phyloP scores from a whole-genome alignment of 257 asterid species.

The Penstemon newberryi region DNA sequence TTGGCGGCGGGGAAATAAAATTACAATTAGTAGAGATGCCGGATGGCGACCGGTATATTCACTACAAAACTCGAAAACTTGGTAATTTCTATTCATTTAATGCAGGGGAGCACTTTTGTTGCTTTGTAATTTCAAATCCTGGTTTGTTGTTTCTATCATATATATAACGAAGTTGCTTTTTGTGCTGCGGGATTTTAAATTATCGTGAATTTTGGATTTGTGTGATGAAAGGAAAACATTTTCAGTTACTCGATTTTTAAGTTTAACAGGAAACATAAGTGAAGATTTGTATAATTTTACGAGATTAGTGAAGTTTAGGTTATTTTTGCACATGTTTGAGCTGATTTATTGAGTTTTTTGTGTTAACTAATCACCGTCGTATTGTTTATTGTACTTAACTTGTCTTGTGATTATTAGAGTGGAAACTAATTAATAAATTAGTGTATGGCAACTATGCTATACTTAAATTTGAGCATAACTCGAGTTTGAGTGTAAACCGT shows the following conservation, averaged over 20 bases:
- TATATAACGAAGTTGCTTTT: not conserved
- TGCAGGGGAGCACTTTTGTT: not conserved
- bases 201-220: not conserved
- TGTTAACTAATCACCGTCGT: too few relatives aligned
- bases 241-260: not conserved
- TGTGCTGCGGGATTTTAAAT: not conserved
- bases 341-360: too few relatives aligned
- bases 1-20: not conserved
- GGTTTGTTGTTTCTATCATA: not conserved
- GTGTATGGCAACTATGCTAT: too few relatives aligned
- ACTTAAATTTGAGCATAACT: too few relatives aligned
- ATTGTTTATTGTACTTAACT: too few relatives aligned
- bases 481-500: too few relatives aligned
- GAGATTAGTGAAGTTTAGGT: not conserved
- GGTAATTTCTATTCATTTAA: constrained; percentile 21
- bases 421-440: too few relatives aligned
- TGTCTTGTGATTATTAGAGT: too few relatives aligned
- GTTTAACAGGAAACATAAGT: not conserved
- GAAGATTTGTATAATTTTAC: not conserved
- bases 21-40: not conserved
- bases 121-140: not conserved
- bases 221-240: not conserved
- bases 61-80: constrained; percentile 33
- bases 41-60: constrained; percentile 25
- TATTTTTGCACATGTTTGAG: too few relatives aligned